Conservation (phyloP, 2,329 filamentous ascomycete species). For the Thyridium curvatum region DNA sequence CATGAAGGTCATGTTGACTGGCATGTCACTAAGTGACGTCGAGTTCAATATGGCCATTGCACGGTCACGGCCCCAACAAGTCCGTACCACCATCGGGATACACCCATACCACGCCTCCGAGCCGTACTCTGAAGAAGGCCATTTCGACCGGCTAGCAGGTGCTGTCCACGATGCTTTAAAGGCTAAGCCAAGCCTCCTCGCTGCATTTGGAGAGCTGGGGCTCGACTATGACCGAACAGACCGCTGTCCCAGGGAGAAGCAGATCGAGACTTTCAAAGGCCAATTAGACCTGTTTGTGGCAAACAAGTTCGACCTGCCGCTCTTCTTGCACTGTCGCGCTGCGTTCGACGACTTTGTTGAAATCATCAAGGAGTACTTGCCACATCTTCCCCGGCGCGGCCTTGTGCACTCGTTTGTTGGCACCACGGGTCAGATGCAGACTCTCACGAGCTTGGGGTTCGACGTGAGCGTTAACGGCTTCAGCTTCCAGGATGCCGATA, state of each 20-base stretch:
- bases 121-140: conserved; percentile 20
- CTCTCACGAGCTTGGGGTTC: conserved; percentile 27
- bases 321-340: conserved; percentile 33
- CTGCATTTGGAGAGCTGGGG: conserved; percentile 42
- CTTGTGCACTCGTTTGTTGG: conserved; percentile 34
- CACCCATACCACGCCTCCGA: conserved; percentile 44
- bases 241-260: conserved; percentile 31
- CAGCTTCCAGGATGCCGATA: conserved; percentile 30
- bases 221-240: conserved; percentile 42
- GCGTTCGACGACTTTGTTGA: conserved; percentile 34
- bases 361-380: conserved; percentile 31
- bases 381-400: conserved; percentile 24
- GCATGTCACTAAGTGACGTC: conserved; percentile 26
- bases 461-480: conserved; percentile 44
- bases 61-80: conserved; percentile 20
- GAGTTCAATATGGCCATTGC: conserved; percentile 19
- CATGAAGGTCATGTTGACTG: conserved; percentile 31
- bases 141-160: conserved; percentile 17
- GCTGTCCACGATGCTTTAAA: conserved; percentile 15
- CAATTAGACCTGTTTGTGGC: conserved; percentile 32
- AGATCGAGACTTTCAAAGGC: conserved; percentile 30
- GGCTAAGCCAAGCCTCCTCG: conserved; percentile 21
- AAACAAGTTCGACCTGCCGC: conserved; percentile 23
- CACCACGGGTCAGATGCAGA: conserved; percentile 29
- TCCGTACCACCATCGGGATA: conserved; percentile 39